Percentiles rank a stretch among this genome's conserved stretches.
Conservation (phyloP, 1,139 yeast species). For the Debaryomyces psychrophilus region DNA sequence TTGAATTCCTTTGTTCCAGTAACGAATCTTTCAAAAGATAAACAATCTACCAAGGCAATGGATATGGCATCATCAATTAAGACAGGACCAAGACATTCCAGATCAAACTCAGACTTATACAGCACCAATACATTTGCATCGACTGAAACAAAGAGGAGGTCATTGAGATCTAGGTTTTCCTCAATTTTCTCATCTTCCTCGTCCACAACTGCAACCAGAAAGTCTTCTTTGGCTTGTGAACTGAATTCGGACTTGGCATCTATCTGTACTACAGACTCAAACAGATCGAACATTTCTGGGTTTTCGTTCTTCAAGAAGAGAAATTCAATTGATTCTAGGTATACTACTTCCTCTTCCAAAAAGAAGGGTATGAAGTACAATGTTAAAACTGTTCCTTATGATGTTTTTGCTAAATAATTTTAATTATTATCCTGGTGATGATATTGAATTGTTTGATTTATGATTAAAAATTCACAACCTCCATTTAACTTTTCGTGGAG, state of each 20-base stretch:
- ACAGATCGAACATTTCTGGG: conserved; percentile 33
- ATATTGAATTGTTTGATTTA: conserved; percentile 11
- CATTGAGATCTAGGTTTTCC: conserved; percentile 33
- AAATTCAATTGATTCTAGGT: conserved; percentile 23
- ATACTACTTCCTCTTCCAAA: conserved; percentile 15
- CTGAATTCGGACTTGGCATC: conserved; percentile 32
- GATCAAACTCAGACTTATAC: conserved; percentile 17
- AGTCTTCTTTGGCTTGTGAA: conserved; percentile 9
- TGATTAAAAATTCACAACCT: neutral
- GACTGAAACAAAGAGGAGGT: conserved; percentile 22
- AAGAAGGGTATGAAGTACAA: conserved; percentile 33
- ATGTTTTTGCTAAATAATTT: conserved; percentile 24
- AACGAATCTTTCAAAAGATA: conserved; percentile 7
- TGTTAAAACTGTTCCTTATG: conserved; percentile 35
- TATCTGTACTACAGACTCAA: conserved; percentile 31
- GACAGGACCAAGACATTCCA: conserved; percentile 15
- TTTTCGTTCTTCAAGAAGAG: conserved; percentile 36
- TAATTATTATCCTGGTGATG: conserved; percentile 8
- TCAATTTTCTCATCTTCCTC: conserved; percentile 26
- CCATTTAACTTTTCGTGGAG: conserved; percentile 4
- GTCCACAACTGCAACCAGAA: conserved; percentile 7
- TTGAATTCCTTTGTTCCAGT: conserved; percentile 21
- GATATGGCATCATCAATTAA: neutral
- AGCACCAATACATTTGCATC: conserved; percentile 2
- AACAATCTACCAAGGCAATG: neutral